phyloP scores from a whole-genome alignment of 768 basidiomycete species.

The Xerocomellus chrysenteron region DNA sequence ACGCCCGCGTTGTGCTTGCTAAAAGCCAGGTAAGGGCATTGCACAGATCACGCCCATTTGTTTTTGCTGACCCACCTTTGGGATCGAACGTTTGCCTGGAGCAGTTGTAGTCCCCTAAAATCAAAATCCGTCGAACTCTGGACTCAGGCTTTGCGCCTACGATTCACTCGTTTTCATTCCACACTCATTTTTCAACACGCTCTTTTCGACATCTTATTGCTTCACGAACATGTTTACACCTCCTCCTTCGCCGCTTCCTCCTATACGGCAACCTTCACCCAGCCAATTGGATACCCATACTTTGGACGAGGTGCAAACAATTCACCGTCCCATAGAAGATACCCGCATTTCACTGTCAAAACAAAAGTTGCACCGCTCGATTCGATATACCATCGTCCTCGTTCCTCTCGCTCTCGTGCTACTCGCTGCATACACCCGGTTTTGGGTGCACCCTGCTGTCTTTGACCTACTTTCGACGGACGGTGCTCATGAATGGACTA shows the following conservation, averaged over 20 bases:
- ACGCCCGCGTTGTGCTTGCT: background rate
- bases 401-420: constrained; percentile 56
- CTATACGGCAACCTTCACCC: constrained; percentile 7
- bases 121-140: background rate
- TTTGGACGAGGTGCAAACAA: constrained; percentile 5
- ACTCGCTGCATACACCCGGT: constrained; percentile 54
- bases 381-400: constrained; percentile 51
- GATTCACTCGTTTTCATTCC: constrained; percentile 11
- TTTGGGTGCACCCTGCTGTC: constrained; percentile 45
- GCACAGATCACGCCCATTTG: background rate
- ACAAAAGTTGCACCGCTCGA: constrained; percentile 38
- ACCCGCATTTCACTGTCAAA: constrained; percentile 19
- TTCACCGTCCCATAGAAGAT: background rate
- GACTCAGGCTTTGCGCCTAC: constrained; percentile 10
- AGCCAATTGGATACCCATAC: background rate
- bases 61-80: constrained; percentile 9
- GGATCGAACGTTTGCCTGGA: background rate
- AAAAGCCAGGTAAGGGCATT: constrained; percentile 10
- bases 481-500: constrained; percentile 30
- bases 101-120: background rate
- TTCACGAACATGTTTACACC: constrained; percentile 40
- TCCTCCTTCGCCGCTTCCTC: constrained; percentile 41
- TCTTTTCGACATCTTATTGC: constrained; percentile 20
- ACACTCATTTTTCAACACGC: constrained; percentile 32
- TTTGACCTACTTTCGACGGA: constrained; percentile 41